Base-by-base conservation (phyloP, 2,329 filamentous ascomycete species). In the Colletotrichum godetiae region DNA sequence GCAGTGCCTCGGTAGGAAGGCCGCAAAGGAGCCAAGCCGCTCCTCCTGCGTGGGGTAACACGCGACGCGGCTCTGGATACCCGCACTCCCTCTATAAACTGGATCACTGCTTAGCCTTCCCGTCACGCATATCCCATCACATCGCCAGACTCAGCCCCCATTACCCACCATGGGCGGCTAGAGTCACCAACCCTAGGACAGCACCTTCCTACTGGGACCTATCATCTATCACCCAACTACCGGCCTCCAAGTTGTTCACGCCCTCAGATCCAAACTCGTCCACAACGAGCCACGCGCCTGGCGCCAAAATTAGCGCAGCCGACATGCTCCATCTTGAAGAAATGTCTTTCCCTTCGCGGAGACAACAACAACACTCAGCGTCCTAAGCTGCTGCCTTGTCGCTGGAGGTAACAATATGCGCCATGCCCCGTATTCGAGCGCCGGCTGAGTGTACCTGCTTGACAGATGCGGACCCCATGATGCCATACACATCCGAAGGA, bases 41-140 rank as follows among this genome's bases (percentile, higher is more conserved):
- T 58, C 59, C 61, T 70, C 29, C 33, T 58, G 56, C 60, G 67
- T 66, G 70, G 70, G 67, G 70, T 70, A 66, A 57, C 67, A 70
- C 49, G 70, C 67, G 70, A 70, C 67, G 74, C 72, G 74, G 72
- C 72, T 75, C 74, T 72, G 72, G 58, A 52, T 75, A 75, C 71
- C 55, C 37, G 46, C 72, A 75, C 74, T 68, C 74, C 74, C 71
- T 60, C 49, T 63, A 37, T 37, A 57, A 55, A 33, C 27, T 58
- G 49, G 59, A 65, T 68, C 56, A 61, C 59, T 35, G 46, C 69
- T 73, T 65, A 73, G 69, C 69, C 69, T 68, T 73, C 66, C 73
- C 69, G 66, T 74, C 70, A 70, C 62, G 49, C 69, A 73, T 42
- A 73, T 68, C 55, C 13, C 65, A 69, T 65, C 68, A 68, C 65